phyloP scores from a whole-genome alignment of 2,329 filamentous ascomycete species.

The Penicillium frequentans region DNA sequence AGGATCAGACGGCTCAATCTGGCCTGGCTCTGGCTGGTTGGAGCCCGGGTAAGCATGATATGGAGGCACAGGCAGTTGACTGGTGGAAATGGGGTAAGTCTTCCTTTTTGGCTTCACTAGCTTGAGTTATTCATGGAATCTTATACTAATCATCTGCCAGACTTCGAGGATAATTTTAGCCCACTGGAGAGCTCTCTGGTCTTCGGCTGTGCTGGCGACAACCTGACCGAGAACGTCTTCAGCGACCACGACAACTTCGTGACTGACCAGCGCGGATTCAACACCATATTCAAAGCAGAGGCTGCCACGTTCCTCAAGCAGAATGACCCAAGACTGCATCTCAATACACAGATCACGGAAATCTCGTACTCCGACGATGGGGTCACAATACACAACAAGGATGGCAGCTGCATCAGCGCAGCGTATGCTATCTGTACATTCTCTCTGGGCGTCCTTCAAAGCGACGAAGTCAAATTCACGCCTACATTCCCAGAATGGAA shows the following conservation, averaged over 20 bases:
- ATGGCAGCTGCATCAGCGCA: conserved; percentile 59
- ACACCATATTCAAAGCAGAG: conserved; percentile 58
- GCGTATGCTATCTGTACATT: conserved; percentile 68
- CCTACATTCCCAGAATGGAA: conserved; percentile 66
- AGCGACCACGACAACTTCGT: conserved; percentile 63
- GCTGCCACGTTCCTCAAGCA: conserved; percentile 57
- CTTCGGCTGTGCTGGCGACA: conserved; percentile 57
- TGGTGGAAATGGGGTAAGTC: conserved; percentile 54
- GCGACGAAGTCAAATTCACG: conserved; percentile 58
- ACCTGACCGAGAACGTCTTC: conserved; percentile 63
- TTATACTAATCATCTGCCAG: conserved; percentile 24
- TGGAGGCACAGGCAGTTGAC: conserved; percentile 55
- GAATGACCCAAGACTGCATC: conserved; percentile 56
- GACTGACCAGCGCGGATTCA: conserved; percentile 62
- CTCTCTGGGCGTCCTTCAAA: conserved; percentile 67
- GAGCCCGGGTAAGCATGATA: conserved; percentile 50
- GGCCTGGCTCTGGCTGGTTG: conserved; percentile 62
- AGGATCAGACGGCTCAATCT: conserved; percentile 61
- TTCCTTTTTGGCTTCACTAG: conserved; percentile 24
- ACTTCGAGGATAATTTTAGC: conserved; percentile 60
- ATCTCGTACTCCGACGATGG: conserved; percentile 55
- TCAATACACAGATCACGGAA: conserved; percentile 59
- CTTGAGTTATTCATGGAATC: conserved; percentile 41
- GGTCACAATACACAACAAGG: conserved; percentile 55
- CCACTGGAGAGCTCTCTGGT: conserved; percentile 59